A percentile compares a stretch with the other conserved stretches of the same genome.
phyloP scores from a whole-genome alignment of 2,329 filamentous ascomycete genomes.

The Ophiostoma populinum region DNA sequence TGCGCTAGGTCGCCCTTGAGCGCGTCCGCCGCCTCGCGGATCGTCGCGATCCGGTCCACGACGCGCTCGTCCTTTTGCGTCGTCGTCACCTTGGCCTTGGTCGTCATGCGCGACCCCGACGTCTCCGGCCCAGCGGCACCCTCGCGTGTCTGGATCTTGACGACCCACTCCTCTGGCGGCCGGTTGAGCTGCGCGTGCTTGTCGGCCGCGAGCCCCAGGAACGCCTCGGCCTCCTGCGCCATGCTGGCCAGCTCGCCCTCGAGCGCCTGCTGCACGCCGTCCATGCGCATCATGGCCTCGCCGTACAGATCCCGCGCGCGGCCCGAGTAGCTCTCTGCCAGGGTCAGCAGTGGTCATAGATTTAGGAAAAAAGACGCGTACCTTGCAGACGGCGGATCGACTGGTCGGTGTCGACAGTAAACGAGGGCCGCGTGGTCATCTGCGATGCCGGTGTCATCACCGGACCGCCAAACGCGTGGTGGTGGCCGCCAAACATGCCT shows the following conservation, averaged over 20 bases:
- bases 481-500: too few relatives aligned
- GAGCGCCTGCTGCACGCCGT: slow-evolving; percentile 1
- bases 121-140: too few relatives aligned
- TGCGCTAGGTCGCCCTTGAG: slow-evolving; percentile 9
- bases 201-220: slow-evolving; percentile 1
- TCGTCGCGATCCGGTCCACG: slow-evolving; percentile 6
- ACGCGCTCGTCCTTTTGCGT: slow-evolving; percentile 8
- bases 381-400: slow-evolving; percentile 1
- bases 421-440: neutral
- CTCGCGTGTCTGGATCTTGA: slow-evolving; percentile 8
- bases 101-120: neutral
- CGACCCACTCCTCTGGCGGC: slow-evolving; percentile 7
- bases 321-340: slow-evolving; percentile 10
- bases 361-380: neutral
- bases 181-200: slow-evolving; percentile 5
- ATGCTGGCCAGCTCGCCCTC: slow-evolving; percentile 5
- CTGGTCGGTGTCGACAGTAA: neutral
- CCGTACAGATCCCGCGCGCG: slow-evolving; percentile 8
- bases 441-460: neutral
- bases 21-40: slow-evolving; percentile 2
- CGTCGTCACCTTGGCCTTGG: neutral
- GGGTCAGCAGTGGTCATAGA: neutral
- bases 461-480: neutral
- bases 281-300: slow-evolving; percentile 7
- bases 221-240: slow-evolving; percentile 2